Conservation (phyloP, 805 yeast genomes). For the Ogataea trehalophila region DNA sequence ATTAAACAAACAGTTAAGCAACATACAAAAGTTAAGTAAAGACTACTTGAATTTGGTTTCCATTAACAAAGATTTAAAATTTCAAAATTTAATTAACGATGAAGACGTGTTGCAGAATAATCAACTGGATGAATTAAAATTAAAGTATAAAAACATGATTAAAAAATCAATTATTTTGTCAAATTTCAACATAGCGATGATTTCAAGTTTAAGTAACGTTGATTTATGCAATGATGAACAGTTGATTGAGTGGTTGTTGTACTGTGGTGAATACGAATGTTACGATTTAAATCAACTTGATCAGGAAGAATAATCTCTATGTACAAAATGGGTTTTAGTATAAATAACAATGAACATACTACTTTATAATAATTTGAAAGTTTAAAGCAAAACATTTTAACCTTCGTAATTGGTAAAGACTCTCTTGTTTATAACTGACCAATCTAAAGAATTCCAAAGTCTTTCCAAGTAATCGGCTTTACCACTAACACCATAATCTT, state of each 20-base stretch:
- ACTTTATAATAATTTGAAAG: no score
- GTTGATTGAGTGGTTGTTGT: conserved; percentile 25
- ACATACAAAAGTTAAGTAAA: conserved; percentile 6
- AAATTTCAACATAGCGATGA: conserved; percentile 28
- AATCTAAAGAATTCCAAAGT: conserved; percentile 75
- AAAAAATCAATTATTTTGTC: conserved; percentile 21
- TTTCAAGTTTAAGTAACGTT: conserved; percentile 30
- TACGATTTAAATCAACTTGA: conserved; percentile 24
- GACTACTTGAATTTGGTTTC: conserved; percentile 9
- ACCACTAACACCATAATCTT: conserved; percentile 79
- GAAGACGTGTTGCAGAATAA: conserved; percentile 7
- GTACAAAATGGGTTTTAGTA: background rate
- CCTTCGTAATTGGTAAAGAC: conserved; percentile 22
- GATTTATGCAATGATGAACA: conserved; percentile 29
- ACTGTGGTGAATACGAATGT: conserved; percentile 27
- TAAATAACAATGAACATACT: background rate
- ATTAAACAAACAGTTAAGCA: background rate
- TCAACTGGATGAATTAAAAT: conserved; percentile 10
- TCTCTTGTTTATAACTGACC: conserved; percentile 65
- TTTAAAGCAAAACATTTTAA: background rate
- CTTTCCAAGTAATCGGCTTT: conserved; percentile 69
- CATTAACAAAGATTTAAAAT: conserved; percentile 13
- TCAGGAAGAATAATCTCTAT: conserved; percentile 6
- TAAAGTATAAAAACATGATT: conserved; percentile 11
- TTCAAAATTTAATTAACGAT: conserved; percentile 9